Base-by-base conservation (phyloP, 148 eudicot species). In the Rhododendron griersonianum region DNA sequence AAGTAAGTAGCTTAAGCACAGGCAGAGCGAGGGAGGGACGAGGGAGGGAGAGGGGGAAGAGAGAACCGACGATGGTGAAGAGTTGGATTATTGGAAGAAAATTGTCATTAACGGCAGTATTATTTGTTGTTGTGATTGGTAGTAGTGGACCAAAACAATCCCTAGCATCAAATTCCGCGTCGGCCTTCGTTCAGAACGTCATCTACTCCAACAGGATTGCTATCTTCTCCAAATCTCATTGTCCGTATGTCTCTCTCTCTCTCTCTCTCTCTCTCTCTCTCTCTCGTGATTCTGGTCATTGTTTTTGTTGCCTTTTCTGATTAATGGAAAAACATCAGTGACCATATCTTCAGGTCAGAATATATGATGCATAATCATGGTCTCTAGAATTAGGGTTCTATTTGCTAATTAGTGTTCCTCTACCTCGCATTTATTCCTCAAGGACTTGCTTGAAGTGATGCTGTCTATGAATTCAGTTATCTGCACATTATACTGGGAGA, bases 171-270 rank as follows among this genome's bases (percentile, higher is more conserved):
- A 93, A 87, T 88, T 94, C 99, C 1, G 90, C 93, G 0, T 94
- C 99, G 5, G 99, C 98, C 7, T 97, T 95, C 55, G 99, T 97
- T 39, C 94, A 94, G 84, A 97, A 89, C 69, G 94, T 89, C 84
- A 91, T 97, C 67, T 97, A 94, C 92, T 95, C 99, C 88, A 94
- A 97, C 84, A 92, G 92, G 71, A 93, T 97, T 71, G 93, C 98
- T 71, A 90, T 97, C 73, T 97, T 97, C 95, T 97, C 99, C 89
- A 97, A 97, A 93, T 93, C 98, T 15, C 95, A 97, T 86, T 97
- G 99, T 91, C 96, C 98, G 99, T 95, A 90, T 81, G 71, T 86
- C 74, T 75, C 86, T 75, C 47, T 82, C 84, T 84, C 77, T 80
- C 21, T 75, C 77, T 82, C 61, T 90, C 41, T 78, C 45, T 50